These are phyloP conservation scores for Phaeodactylum tricornutum DNA, from an alignment of 108 stramenopile genomes.

Conservation along the genomic window DNA sequence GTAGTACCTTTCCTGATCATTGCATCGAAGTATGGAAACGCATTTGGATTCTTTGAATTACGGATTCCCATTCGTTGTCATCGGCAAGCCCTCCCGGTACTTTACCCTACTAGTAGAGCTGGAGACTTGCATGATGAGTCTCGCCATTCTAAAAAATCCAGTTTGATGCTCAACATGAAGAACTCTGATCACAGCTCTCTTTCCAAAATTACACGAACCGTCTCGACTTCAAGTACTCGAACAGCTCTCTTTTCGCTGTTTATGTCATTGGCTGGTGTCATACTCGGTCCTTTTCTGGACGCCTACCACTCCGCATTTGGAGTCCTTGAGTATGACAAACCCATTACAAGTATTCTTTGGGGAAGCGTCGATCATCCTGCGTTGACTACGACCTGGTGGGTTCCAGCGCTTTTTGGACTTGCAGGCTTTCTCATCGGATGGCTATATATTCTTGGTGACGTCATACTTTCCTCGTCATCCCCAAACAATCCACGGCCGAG, in stretches of 20 bases:
- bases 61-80: no score
- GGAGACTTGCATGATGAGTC: no score
- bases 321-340: conserved; percentile 67
- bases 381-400: conserved; percentile 76
- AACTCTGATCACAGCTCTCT: no score
- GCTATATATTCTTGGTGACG: conserved; percentile 66
- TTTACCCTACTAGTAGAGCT: no score
- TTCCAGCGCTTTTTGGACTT: conserved; percentile 70
- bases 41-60: no score
- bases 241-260: conserved; percentile 31
- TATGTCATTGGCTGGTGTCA: conserved; percentile 62
- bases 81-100: no score
- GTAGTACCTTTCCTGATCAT: no score
- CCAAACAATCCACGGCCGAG: conserved; percentile 10
- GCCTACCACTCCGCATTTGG: conserved; percentile 72
- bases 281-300: conserved; percentile 79
- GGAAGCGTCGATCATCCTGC: conserved; percentile 32
- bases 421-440: conserved; percentile 82
- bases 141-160: no score
- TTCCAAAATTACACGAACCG: no score
- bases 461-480: conserved; percentile 6
- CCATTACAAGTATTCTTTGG: conserved; percentile 39
- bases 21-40: no score
- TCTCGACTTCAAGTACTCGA: no score
- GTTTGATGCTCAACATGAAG: no score